Percentiles rank a stretch among this genome's conserved stretches.
These are phyloP conservation scores for Paraphoma sp. DNA, from an alignment of 2,329 filamentous ascomycete species.

Conservation along the genomic window DNA sequence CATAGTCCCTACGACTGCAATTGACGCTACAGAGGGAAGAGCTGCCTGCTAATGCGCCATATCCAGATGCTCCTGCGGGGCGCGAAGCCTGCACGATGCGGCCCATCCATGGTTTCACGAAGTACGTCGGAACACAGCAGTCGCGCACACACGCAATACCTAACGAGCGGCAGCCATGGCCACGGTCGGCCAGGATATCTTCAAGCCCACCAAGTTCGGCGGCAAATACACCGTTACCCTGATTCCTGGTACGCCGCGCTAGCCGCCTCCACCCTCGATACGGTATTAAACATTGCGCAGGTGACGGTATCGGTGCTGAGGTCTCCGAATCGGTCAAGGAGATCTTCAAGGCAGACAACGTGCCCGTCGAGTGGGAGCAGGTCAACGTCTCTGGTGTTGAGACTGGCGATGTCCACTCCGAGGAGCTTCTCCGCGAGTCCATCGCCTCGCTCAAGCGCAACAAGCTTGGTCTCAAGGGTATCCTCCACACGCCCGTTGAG, in stretches of 20 bases:
- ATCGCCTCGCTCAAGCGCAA: conserved; percentile 96
- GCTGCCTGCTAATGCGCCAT: conserved; percentile 31
- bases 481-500: conserved; percentile 96
- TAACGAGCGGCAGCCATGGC: conserved; percentile 45
- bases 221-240: conserved; percentile 99
- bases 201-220: conserved; percentile 98
- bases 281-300: conserved; percentile 49
- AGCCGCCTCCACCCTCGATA: conserved; percentile 15
- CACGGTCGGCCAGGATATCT: conserved; percentile 91
- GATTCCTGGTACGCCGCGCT: conserved; percentile 76
- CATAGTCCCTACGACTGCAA: conserved; percentile 21
- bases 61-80: conserved; percentile 63
- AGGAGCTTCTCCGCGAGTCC: conserved; percentile 94
- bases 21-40: conserved; percentile 22
- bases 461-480: conserved; percentile 98
- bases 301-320: conserved; percentile 96
- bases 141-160: conserved; percentile 4
- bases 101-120: conserved; percentile 60
- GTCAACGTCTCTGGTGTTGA: conserved; percentile 93
- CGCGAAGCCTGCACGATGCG: conserved; percentile 57
- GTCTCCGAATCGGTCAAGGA: conserved; percentile 98
- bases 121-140: conserved; percentile 52
- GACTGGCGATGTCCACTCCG: conserved; percentile 82
- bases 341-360: conserved; percentile 99
- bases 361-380: conserved; percentile 98